These are phyloP conservation scores for Aspergillus unguis DNA, from an alignment of 2,329 filamentous ascomycete genomes.

Conservation along the genomic window DNA sequence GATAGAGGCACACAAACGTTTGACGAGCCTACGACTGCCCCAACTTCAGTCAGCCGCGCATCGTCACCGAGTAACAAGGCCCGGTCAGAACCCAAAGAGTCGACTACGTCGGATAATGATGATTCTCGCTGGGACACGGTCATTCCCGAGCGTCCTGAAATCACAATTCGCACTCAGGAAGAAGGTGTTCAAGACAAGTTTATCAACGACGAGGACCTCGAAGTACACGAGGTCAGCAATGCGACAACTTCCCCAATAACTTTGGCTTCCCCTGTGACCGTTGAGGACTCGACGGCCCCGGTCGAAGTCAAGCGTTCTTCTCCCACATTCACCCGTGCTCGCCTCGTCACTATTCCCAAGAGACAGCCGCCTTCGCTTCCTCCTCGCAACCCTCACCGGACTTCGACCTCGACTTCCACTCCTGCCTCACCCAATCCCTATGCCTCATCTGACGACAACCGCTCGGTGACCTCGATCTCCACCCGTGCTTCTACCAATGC, in stretches of 20 bases:
- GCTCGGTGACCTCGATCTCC: constrained; percentile 21
- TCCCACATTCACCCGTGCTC: constrained; percentile 69
- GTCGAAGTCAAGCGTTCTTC: constrained; percentile 60
- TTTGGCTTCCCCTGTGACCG: constrained; percentile 16
- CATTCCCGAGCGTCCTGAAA: constrained; percentile 20
- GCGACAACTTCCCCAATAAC: constrained; percentile 53
- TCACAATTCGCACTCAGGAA: constrained; percentile 9
- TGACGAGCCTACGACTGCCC: constrained; percentile 38
- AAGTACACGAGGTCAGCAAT: constrained; percentile 49
- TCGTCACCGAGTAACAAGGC: constrained; percentile 33
- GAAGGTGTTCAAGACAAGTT: constrained; percentile 14
- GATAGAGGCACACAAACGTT: constrained; percentile 69
- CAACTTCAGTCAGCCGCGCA: constrained; percentile 33
- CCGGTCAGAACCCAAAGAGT: constrained; percentile 16
- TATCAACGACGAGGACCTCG: constrained; percentile 27
- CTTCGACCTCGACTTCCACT: constrained; percentile 22
- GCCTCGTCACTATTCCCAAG: constrained; percentile 81
- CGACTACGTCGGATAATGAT: constrained; percentile 24
- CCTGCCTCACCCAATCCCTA: constrained; percentile 24
- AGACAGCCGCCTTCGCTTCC: constrained; percentile 73
- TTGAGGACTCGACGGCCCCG: constrained; percentile 49
- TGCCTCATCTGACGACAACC: constrained; percentile 25
- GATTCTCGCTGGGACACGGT: constrained; percentile 27
- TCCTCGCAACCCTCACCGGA: constrained; percentile 61
- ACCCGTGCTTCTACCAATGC: constrained; percentile 20